A percentile compares a stretch with the other conserved stretches of the same genome.
phyloP scores from a whole-genome alignment of 1,139 yeast genomes.

The Hanseniaspora uvarum region DNA sequence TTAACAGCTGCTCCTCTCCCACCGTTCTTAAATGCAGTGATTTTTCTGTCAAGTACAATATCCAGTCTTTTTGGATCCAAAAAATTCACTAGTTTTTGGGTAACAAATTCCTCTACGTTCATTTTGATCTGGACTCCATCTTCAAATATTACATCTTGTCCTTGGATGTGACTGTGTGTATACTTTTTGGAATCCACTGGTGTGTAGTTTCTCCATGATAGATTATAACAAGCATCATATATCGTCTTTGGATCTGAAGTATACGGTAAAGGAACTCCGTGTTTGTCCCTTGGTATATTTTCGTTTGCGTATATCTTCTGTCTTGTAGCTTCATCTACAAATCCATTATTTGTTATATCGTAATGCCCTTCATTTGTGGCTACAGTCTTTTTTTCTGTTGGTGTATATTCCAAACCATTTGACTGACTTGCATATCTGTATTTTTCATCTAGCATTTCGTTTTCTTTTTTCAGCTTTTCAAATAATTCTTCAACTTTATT shows the following conservation, averaged over 20 bases:
- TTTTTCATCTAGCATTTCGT: not conserved
- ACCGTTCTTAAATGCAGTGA: not conserved
- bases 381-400: not conserved
- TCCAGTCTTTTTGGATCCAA: not conserved
- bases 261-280: not conserved
- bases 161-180: not conserved
- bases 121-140: constrained; percentile 4
- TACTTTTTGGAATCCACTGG: constrained; percentile 5
- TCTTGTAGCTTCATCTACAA: not conserved
- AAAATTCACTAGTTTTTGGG: not conserved
- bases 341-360: not conserved
- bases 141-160: not conserved
- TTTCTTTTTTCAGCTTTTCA: not conserved
- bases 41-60: not conserved
- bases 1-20: not conserved
- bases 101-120: not conserved
- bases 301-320: not conserved
- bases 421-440: not conserved
- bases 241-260: not conserved
- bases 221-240: not conserved
- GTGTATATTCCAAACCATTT: not conserved
- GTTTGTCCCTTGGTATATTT: not conserved
- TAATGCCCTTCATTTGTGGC: not conserved
- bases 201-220: not conserved
- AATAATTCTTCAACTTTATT: not conserved